Conservation (phyloP, 495 filamentous ascomycete genomes). For the Saxispiralis lemnorum region DNA sequence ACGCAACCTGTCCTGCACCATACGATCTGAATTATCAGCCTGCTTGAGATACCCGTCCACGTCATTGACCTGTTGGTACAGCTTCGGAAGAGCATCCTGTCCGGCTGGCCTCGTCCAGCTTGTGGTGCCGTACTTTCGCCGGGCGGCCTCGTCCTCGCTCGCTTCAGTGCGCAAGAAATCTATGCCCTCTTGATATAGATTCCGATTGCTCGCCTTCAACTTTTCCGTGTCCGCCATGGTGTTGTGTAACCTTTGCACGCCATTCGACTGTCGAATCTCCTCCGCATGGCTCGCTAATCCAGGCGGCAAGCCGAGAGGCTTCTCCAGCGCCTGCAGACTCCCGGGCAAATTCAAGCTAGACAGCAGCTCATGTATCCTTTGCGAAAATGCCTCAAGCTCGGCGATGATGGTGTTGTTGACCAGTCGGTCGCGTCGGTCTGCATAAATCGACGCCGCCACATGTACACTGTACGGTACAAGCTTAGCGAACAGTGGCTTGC, state of each 20-base stretch:
- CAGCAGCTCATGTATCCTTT: slow-evolving; percentile 60
- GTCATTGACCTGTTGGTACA: slow-evolving; percentile 58
- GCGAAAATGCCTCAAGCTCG: slow-evolving; percentile 68
- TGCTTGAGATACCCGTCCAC: slow-evolving; percentile 78
- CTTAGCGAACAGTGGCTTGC: slow-evolving; percentile 71
- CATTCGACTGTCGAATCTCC: slow-evolving; percentile 85
- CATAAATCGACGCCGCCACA: slow-evolving; percentile 86
- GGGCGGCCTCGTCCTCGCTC: slow-evolving; percentile 58
- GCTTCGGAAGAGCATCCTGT: slow-evolving; percentile 47
- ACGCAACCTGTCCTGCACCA: slow-evolving; percentile 62
- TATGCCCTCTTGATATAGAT: slow-evolving; percentile 65
- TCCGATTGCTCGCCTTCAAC: slow-evolving; percentile 55
- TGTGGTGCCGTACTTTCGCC: slow-evolving; percentile 70
- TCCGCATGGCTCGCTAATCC: slow-evolving; percentile 76
- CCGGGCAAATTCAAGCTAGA: slow-evolving; percentile 78
- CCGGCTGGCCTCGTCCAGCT: slow-evolving; percentile 63
- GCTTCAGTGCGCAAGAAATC: slow-evolving; percentile 61
- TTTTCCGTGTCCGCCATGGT: slow-evolving; percentile 76
- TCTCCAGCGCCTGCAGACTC: slow-evolving; percentile 85
- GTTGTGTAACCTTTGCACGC: slow-evolving; percentile 50
- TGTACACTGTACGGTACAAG: slow-evolving; percentile 93
- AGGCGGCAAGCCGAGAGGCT: slow-evolving; percentile 79
- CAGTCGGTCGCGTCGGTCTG: slow-evolving; percentile 70
- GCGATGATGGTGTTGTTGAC: slow-evolving; percentile 73
- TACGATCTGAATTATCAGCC: slow-evolving; percentile 62